A percentile compares a stretch with the other conserved stretches of the same genome.
These are phyloP conservation scores for Fagopyrum esculentum DNA, from an alignment of 148 eudicot species.

Conservation along the genomic window DNA sequence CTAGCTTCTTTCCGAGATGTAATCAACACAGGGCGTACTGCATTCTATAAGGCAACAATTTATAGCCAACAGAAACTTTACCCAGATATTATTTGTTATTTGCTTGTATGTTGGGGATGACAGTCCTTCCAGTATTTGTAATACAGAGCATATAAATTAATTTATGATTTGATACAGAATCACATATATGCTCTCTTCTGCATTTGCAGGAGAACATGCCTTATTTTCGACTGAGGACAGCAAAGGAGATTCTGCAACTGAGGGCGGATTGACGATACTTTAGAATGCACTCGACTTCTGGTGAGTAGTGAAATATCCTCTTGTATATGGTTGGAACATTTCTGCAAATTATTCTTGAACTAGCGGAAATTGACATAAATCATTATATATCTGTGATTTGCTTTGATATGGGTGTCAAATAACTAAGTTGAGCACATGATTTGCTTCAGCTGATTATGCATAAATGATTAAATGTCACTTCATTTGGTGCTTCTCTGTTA, in stretches of 20 bases:
- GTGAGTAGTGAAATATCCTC: too few relatives aligned
- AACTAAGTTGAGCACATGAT: too few relatives aligned
- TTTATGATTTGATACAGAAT: neutral
- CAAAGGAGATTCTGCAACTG: conserved; percentile 71
- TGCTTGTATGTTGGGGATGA: neutral
- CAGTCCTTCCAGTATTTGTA: neutral
- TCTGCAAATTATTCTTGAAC: too few relatives aligned
- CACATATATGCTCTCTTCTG: neutral
- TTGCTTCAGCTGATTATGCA: too few relatives aligned
- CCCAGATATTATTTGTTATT: neutral
- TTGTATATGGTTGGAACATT: too few relatives aligned
- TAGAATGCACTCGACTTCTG: too few relatives aligned
- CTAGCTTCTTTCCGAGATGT: neutral
- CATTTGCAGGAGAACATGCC: conserved; percentile 62
- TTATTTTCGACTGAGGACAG: conserved; percentile 73
- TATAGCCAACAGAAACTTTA: too few relatives aligned
- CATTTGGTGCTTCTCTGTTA: too few relatives aligned
- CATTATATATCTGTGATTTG: too few relatives aligned
- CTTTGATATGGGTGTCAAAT: too few relatives aligned
- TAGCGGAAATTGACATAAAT: too few relatives aligned
- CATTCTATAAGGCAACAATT: neutral
- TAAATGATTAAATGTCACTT: too few relatives aligned
- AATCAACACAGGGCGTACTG: neutral
- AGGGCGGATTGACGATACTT: conserved; percentile 44
- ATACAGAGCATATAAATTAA: neutral